Conservation (phyloP, 2,329 filamentous ascomycete genomes). For the Calonectria pseudoturangicola region DNA sequence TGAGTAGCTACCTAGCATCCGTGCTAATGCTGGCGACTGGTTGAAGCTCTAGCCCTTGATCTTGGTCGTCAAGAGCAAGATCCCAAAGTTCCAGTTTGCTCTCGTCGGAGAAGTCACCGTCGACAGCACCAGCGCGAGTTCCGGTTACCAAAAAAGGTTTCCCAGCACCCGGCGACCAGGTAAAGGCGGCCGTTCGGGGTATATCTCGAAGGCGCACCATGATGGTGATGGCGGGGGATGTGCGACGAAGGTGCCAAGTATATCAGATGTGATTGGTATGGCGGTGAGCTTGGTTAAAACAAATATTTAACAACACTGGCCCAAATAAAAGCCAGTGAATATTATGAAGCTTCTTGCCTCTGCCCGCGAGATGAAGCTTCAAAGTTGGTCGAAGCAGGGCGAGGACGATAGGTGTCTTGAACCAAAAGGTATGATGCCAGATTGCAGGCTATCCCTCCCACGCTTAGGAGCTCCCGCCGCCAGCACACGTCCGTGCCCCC, state of each 20-base stretch:
- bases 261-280: slow-evolving; percentile 47
- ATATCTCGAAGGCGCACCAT: slow-evolving; percentile 99
- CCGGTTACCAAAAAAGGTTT: slow-evolving; percentile 92
- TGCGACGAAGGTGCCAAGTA: slow-evolving; percentile 51
- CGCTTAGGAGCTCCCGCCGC: slow-evolving; percentile 57
- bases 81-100: slow-evolving; percentile 98
- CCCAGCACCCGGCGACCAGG: slow-evolving; percentile 90
- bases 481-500: slow-evolving; percentile 53
- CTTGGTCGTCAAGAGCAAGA: slow-evolving; percentile 85
- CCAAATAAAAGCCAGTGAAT: slow-evolving; percentile 45
- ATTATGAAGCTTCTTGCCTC: slow-evolving; percentile 53
- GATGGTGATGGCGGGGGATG: slow-evolving; percentile 60
- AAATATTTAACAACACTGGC: slow-evolving; percentile 47
- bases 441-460: slow-evolving; percentile 62
- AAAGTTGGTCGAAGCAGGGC: slow-evolving; percentile 51
- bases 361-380: slow-evolving; percentile 57
- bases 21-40: slow-evolving; percentile 89
- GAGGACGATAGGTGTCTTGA: slow-evolving; percentile 51
- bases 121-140: slow-evolving; percentile 94
- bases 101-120: slow-evolving; percentile 98
- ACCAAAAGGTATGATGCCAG: slow-evolving; percentile 65
- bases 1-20: slow-evolving; percentile 84
- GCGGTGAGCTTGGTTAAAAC: slow-evolving; percentile 43
- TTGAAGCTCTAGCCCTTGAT: slow-evolving; percentile 87
- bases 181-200: slow-evolving; percentile 95